Evolutionary conservation across 352 stramenopile species (phyloP).

Genomic region (Phytophthora ramorum): DNA sequence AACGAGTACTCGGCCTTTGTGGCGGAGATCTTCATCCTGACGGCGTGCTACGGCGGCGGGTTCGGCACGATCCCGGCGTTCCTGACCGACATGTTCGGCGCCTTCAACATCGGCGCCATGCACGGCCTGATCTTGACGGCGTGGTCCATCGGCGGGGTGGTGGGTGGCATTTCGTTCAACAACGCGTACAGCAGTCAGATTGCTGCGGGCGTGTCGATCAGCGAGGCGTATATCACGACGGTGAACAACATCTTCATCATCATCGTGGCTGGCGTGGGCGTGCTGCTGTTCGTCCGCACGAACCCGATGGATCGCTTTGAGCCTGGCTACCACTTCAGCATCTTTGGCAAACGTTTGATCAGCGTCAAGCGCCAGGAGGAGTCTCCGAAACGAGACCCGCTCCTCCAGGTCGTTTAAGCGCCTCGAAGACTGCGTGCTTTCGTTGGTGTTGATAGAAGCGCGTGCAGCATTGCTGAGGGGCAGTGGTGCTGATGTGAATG

Average conservation of each 20-base stretch:
- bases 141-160: slow-evolving; percentile 84
- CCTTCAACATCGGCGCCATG: slow-evolving; percentile 84
- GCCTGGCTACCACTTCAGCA: slow-evolving; percentile 68
- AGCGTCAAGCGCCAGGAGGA: slow-evolving; percentile 60
- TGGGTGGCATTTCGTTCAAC: slow-evolving; percentile 79
- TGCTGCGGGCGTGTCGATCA: slow-evolving; percentile 36
- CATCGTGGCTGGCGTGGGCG: slow-evolving; percentile 48
- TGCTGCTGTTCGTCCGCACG: slow-evolving; percentile 70
- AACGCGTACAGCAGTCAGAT: slow-evolving; percentile 52
- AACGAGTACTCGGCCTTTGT: slow-evolving; percentile 68
- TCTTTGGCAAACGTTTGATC: slow-evolving; percentile 64
- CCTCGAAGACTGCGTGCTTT: not conserved
- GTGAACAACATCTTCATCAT: slow-evolving; percentile 77
- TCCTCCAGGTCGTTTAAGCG: slow-evolving; percentile 28
- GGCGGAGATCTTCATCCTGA: slow-evolving; percentile 71
- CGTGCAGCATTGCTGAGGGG: too few species aligned
- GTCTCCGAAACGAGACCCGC: slow-evolving; percentile 32
- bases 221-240: slow-evolving; percentile 72
- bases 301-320: slow-evolving; percentile 76
- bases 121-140: slow-evolving; percentile 82
- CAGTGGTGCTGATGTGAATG: too few species aligned
- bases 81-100: slow-evolving; percentile 87
- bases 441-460: too few species aligned
- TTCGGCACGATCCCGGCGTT: slow-evolving; percentile 83
- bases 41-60: slow-evolving; percentile 71